These are phyloP conservation scores for Ganoderma sinense DNA, from an alignment of 1,284 basidiomycete genomes.

Conservation along the genomic window DNA sequence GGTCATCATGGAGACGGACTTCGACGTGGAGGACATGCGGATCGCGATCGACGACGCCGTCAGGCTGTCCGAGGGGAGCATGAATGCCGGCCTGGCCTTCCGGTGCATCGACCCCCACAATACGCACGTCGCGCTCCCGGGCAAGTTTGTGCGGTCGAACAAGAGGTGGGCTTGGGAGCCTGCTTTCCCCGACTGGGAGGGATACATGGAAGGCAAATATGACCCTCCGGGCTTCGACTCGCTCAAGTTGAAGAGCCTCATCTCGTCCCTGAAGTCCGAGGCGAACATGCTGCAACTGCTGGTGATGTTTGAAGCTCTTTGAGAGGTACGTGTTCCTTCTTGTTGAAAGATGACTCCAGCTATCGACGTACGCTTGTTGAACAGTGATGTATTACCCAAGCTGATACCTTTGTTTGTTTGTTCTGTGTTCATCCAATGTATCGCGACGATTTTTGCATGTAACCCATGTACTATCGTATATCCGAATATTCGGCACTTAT, in stretches of 20 bases:
- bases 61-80: not conserved
- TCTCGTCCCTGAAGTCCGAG: not conserved
- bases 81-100: not conserved
- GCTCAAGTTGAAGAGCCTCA: not conserved
- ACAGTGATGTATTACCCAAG: too few relatives aligned
- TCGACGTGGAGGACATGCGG: not conserved
- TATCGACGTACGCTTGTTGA: not conserved
- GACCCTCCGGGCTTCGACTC: not conserved
- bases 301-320: not conserved
- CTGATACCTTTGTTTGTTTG: too few relatives aligned
- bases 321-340: not conserved
- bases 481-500: too few relatives aligned
- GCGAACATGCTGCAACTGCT: not conserved
- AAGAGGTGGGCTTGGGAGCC: not conserved
- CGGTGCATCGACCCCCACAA: not conserved
- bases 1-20: conserved; percentile 2
- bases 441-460: too few relatives aligned
- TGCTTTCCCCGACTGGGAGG: not conserved
- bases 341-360: not conserved
- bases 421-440: too few relatives aligned
- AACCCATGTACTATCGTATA: too few relatives aligned
- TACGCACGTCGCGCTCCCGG: not conserved
- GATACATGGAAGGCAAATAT: not conserved
- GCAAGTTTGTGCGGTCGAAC: not conserved
- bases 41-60: not conserved